Percentiles rank a stretch among this genome's conserved stretches.
Evolutionary conservation across 805 yeast genomes (phyloP).

Genomic region (Saturnispora diversa): DNA sequence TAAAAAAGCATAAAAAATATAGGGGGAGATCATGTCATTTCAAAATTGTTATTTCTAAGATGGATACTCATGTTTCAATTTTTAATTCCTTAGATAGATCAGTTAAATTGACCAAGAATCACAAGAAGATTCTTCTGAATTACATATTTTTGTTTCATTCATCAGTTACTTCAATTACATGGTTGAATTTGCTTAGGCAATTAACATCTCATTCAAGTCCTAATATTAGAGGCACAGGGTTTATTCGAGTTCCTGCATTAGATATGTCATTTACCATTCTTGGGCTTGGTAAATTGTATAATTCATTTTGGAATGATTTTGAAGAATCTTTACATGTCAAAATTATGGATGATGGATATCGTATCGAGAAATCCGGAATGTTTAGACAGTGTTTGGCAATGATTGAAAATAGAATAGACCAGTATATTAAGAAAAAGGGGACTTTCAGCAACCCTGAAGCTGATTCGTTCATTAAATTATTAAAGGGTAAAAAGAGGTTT

Average conservation of each 20-base stretch:
- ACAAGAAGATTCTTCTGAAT: conserved; percentile 11
- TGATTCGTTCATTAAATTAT: conserved; percentile 13
- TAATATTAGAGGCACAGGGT: conserved; percentile 9
- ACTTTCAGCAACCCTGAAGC: conserved; percentile 9
- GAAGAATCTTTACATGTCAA: neutral
- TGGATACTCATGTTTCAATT: conserved; percentile 37
- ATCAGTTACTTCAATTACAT: conserved; percentile 44
- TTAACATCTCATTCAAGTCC: conserved; percentile 31
- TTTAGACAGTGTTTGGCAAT: conserved; percentile 34
- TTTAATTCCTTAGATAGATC: conserved; percentile 68
- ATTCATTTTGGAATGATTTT: neutral
- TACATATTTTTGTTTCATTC: conserved; percentile 53
- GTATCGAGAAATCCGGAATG: conserved; percentile 20
- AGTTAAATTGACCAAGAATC: conserved; percentile 38
- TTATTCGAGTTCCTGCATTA: conserved; percentile 39
- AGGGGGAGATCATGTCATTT: conserved; percentile 14
- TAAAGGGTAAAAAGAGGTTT: conserved; percentile 22
- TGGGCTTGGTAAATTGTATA: conserved; percentile 1
- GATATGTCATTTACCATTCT: conserved; percentile 33
- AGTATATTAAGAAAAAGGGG: conserved; percentile 8
- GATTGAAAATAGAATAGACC: conserved; percentile 30
- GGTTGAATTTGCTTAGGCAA: conserved; percentile 54
- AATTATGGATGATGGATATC: conserved; percentile 20
- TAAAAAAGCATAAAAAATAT: conserved; percentile 13
- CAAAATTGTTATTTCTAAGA: conserved; percentile 13